A percentile compares a stretch with the other conserved stretches of the same genome.
Evolutionary conservation across 257 asterid genomes (phyloP).

Genomic region (Jasminum sambac): DNA sequence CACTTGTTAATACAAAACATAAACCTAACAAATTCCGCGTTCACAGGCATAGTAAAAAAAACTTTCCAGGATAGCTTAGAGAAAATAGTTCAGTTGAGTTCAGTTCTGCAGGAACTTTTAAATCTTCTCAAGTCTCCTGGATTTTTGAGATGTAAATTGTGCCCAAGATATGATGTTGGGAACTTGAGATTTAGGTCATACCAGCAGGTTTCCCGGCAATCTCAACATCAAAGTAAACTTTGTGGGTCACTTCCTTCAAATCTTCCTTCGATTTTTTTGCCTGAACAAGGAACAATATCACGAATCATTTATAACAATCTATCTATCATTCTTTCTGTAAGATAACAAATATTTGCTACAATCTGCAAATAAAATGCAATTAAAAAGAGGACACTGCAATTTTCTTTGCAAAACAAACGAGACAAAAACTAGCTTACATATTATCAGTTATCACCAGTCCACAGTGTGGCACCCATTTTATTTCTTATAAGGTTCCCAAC

Average conservation of each 20-base stretch:
- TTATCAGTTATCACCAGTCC: background rate
- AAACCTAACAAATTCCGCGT: background rate
- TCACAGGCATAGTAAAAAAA: background rate
- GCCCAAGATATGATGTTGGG: too few species aligned
- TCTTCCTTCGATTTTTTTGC: constrained; percentile 71
- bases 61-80: background rate
- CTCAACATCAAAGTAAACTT: constrained; percentile 81
- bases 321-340: background rate
- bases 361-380: background rate
- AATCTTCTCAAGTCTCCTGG: too few species aligned
- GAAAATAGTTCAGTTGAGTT: too few species aligned
- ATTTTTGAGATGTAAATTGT: too few species aligned
- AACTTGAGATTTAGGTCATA: constrained; percentile 30
- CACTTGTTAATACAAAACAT: background rate
- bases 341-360: background rate
- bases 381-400: background rate
- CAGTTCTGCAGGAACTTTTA: too few species aligned
- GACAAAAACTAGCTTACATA: background rate
- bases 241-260: constrained; percentile 73
- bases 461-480: background rate
- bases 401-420: background rate
- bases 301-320: background rate
- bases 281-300: constrained; percentile 39
- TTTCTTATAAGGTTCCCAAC: background rate
- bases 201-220: constrained; percentile 87